These are phyloP conservation scores for Rachicladosporium sp. DNA, from an alignment of 2,329 filamentous ascomycete species.

Conservation along the genomic window DNA sequence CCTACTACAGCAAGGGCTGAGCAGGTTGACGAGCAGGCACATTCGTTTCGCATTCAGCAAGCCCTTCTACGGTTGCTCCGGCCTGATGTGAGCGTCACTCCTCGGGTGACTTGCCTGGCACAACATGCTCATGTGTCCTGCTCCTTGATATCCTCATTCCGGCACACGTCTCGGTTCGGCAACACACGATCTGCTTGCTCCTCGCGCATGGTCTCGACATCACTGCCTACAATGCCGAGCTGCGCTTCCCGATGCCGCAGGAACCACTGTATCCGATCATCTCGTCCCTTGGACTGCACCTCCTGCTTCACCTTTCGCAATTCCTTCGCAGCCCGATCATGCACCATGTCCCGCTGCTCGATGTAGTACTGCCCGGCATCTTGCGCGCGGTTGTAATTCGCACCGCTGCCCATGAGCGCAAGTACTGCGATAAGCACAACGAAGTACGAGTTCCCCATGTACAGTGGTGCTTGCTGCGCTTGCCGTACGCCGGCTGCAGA, in stretches of 20 bases:
- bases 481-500: constrained; percentile 26
- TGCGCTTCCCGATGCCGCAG: constrained; percentile 56
- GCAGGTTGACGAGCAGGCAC: no score
- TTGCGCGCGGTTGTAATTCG: constrained; percentile 59
- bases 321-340: constrained; percentile 54
- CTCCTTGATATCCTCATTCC: constrained; percentile 27
- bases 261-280: constrained; percentile 61
- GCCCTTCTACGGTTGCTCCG: no score
- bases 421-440: constrained; percentile 58
- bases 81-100: no score
- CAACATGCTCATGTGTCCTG: constrained; percentile 1
- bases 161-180: constrained; percentile 33
- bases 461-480: constrained; percentile 41
- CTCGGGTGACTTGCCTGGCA: no score
- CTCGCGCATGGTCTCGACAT: constrained; percentile 31
- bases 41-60: no score
- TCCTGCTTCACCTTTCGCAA: constrained; percentile 44
- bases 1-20: no score
- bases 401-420: constrained; percentile 55
- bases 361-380: constrained; percentile 50
- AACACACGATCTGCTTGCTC: constrained; percentile 35
- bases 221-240: constrained; percentile 24
- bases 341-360: constrained; percentile 52
- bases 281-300: constrained; percentile 31
- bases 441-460: constrained; percentile 71